phyloP scores from a whole-genome alignment of 345 rosid genomes.

The Boechera retrofracta region DNA sequence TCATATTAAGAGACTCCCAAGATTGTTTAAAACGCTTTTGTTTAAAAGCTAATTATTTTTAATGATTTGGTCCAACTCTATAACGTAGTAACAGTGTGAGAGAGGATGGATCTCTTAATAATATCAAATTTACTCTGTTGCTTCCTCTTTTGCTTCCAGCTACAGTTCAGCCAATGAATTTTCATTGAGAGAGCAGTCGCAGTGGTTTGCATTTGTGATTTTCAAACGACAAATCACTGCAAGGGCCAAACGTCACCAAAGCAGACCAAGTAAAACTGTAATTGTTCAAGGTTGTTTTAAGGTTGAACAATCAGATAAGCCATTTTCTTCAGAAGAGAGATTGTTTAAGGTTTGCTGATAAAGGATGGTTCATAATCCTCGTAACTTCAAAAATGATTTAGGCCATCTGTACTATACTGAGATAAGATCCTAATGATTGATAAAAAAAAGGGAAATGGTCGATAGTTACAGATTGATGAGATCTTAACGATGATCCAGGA shows the following conservation, averaged over 20 bases:
- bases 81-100: not conserved
- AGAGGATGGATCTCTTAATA: constrained; percentile 20
- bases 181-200: not conserved
- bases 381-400: not conserved
- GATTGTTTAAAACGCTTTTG: not conserved
- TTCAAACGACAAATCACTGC: no score
- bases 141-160: not conserved
- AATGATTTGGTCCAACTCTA: not conserved
- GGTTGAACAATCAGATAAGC: constrained; percentile 3
- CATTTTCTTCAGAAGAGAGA: not conserved
- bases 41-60: not conserved
- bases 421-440: not conserved
- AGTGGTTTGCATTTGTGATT: not conserved
- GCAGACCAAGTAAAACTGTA: not conserved
- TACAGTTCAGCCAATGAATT: not conserved
- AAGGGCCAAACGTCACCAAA: no score
- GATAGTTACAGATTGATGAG: constrained; percentile 37
- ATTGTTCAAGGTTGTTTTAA: not conserved
- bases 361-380: not conserved
- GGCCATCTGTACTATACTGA: not conserved
- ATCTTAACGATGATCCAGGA: not conserved
- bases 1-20: not conserved
- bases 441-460: not conserved
- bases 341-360: not conserved
- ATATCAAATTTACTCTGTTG: not conserved